Evolutionary conservation across 305 asterid genomes (phyloP).

Genomic region (Lippia alba): DNA sequence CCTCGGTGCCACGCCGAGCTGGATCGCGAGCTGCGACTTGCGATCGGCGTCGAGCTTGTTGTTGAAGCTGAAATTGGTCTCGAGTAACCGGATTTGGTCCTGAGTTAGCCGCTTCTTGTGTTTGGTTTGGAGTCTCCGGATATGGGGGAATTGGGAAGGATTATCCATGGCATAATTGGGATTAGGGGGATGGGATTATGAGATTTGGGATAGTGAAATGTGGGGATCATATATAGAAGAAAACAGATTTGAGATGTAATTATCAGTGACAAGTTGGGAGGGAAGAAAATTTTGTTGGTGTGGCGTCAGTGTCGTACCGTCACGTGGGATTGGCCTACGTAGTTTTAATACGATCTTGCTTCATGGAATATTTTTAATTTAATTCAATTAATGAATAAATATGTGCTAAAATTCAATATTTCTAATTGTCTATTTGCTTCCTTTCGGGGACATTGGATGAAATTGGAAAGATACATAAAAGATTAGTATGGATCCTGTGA

Average conservation of each 20-base stretch:
- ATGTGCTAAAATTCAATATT: too few species aligned
- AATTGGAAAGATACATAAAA: too few species aligned
- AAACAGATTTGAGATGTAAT: not conserved
- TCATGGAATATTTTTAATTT: not conserved
- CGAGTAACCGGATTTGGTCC: constrained; percentile 63
- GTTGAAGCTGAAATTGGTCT: constrained; percentile 56
- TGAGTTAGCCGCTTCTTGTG: constrained; percentile 64
- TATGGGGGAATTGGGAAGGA: constrained; percentile 27
- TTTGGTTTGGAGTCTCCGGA: constrained; percentile 34
- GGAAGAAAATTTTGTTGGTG: constrained; percentile 28
- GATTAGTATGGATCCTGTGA: too few species aligned
- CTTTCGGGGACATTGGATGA: too few species aligned
- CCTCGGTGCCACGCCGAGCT: constrained; percentile 67
- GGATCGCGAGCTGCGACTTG: constrained; percentile 57
- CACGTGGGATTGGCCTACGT: constrained; percentile 43
- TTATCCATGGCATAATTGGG: constrained; percentile 30
- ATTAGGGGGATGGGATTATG: not conserved
- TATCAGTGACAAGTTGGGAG: constrained; percentile 26
- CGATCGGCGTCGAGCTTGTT: constrained; percentile 72
- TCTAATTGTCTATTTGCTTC: too few species aligned
- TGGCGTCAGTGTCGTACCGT: constrained; percentile 40
- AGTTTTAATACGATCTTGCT: constrained; percentile 16
- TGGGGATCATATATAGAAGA: constrained; percentile 26
- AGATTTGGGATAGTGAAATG: not conserved
- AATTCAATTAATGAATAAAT: not conserved